A percentile compares a stretch with the other conserved stretches of the same genome.
Evolutionary conservation across 2,329 filamentous ascomycete species (phyloP).

Genomic region (Lasiodiplodia sp.): DNA sequence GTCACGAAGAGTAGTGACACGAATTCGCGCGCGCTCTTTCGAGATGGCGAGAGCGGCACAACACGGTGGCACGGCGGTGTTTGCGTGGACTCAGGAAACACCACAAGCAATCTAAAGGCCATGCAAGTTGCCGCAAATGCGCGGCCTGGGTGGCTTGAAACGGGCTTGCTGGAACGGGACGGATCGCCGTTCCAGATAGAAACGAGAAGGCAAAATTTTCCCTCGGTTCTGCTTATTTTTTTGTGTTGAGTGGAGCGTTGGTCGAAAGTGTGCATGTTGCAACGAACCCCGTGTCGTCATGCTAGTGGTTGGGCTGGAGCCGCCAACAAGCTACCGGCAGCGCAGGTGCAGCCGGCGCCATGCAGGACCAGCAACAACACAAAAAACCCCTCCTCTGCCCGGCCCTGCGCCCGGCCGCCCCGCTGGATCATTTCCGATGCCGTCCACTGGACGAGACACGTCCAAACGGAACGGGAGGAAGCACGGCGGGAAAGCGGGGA

Average conservation of each 20-base stretch:
- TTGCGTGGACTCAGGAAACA: neutral
- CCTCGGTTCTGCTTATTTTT: neutral
- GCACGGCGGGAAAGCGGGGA: neutral
- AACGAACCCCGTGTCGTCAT: constrained; percentile 1
- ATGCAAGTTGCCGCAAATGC: neutral
- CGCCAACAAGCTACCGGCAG: constrained; percentile 2
- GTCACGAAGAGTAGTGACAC: neutral
- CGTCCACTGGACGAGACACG: neutral
- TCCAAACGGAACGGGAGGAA: neutral
- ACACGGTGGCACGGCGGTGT: neutral
- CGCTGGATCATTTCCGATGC: neutral
- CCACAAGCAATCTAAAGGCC: constrained; percentile 1
- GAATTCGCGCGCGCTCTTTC: neutral
- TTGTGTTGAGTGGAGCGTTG: constrained; percentile 9
- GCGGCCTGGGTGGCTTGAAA: neutral
- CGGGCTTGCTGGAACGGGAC: neutral
- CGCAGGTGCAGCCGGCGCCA: neutral
- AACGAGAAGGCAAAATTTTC: neutral
- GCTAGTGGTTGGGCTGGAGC: constrained; percentile 9
- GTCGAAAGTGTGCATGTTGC: neutral
- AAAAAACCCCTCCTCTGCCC: neutral
- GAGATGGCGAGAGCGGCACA: no score
- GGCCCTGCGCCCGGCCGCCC: neutral
- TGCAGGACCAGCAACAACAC: neutral
- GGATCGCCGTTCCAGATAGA: neutral